These are phyloP conservation scores for Plasmodium coatneyi DNA, from an alignment of 169 alveolate genomes.

Conservation along the genomic window DNA sequence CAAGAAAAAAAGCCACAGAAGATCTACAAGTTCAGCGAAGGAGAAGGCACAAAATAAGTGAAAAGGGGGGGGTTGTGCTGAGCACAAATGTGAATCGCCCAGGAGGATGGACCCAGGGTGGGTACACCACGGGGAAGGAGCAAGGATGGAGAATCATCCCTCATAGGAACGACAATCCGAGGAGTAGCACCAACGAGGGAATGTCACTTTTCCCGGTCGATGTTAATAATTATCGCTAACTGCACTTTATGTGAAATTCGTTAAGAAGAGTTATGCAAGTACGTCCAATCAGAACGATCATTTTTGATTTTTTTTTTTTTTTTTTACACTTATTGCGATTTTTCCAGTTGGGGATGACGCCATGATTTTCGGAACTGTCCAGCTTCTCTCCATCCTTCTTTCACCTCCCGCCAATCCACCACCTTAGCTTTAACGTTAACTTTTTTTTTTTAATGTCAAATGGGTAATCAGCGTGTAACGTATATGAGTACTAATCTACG, in stretches of 20 bases:
- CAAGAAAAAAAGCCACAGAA: background rate
- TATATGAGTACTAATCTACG: background rate
- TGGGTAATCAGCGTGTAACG: background rate
- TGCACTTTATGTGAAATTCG: background rate
- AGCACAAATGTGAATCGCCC: background rate
- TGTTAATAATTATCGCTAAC: background rate
- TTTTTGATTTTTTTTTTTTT: background rate
- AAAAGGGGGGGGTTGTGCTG: background rate
- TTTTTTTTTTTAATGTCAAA: background rate
- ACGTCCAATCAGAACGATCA: background rate
- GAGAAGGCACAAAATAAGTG: background rate
- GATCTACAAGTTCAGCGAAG: background rate
- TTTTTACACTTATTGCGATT: background rate
- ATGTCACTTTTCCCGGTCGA: background rate
- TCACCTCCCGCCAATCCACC: background rate
- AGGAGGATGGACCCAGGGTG: background rate
- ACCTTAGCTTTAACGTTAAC: background rate
- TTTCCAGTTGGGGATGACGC: background rate
- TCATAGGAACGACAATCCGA: background rate
- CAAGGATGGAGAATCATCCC: background rate
- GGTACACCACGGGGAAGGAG: background rate
- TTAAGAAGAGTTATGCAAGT: background rate
- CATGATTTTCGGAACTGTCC: background rate
- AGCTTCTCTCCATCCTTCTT: background rate
- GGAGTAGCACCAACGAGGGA: background rate